Conservation (phyloP, 768 basidiomycete genomes). For the Lactarius deliciosus region DNA sequence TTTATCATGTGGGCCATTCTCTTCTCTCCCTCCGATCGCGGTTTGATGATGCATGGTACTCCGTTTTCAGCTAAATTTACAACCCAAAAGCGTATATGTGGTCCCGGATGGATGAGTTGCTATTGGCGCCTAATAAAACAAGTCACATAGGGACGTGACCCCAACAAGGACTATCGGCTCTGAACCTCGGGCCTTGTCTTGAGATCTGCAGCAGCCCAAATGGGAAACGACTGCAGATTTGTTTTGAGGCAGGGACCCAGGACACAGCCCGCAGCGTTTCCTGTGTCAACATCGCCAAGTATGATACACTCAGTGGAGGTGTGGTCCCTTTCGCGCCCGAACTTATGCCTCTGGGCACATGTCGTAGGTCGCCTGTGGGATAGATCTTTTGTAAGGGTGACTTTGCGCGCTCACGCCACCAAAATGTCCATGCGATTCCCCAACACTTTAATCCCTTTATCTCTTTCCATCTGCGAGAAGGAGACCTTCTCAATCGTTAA, state of each 20-base stretch:
- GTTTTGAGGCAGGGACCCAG: not conserved
- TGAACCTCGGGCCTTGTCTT: not conserved
- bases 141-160: not conserved
- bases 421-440: not conserved
- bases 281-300: not conserved
- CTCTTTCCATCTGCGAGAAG: not conserved
- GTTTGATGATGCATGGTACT: not conserved
- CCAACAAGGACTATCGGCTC: not conserved
- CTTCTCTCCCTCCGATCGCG: not conserved
- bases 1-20: not conserved
- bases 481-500: not conserved
- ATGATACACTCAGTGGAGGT: not conserved
- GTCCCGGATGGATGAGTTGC: not conserved
- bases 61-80: not conserved
- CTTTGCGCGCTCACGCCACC: not conserved
- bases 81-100: not conserved
- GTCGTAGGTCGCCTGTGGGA: not conserved
- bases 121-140: not conserved
- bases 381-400: not conserved
- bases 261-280: not conserved
- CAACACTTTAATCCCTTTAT: not conserved
- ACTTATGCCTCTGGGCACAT: not conserved
- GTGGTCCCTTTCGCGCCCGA: not conserved
- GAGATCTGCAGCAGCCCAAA: not conserved
- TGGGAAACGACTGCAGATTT: not conserved